Evolutionary conservation across 805 yeast genomes (phyloP).

Genomic region (Saturnispora kantuleensis): DNA sequence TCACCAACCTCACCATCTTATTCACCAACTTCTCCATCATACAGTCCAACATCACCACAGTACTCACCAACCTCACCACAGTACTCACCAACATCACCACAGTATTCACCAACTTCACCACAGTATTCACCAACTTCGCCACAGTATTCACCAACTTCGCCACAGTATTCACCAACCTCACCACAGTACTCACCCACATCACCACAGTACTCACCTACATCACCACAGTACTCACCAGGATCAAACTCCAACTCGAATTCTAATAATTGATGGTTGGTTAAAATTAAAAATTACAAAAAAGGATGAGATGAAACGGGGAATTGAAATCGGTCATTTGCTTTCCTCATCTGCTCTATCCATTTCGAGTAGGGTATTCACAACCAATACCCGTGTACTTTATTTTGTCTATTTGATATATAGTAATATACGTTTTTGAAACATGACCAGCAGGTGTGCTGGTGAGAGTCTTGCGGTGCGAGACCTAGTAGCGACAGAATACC

Average conservation of each 20-base stretch:
- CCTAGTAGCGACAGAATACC: too few species aligned
- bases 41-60: constrained; percentile 53
- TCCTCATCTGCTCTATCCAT: too few species aligned
- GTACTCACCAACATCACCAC: constrained; percentile 49
- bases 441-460: too few species aligned
- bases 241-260: constrained; percentile 68
- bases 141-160: constrained; percentile 66
- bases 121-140: constrained; percentile 74
- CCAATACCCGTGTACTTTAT: constrained; percentile 8
- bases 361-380: too few species aligned
- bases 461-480: too few species aligned
- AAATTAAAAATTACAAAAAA: background rate
- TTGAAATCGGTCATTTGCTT: background rate
- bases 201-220: constrained; percentile 70
- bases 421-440: constrained; percentile 5
- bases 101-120: constrained; percentile 61
- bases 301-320: constrained; percentile 1
- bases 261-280: background rate
- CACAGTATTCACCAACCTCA: constrained; percentile 64
- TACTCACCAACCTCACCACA: constrained; percentile 56
- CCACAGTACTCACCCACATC: constrained; percentile 76
- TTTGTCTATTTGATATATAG: constrained; percentile 6
- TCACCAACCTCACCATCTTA: constrained; percentile 66
- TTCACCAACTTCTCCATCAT: constrained; percentile 54
- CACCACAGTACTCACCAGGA: constrained; percentile 64